Base-by-base conservation (phyloP, 495 filamentous ascomycete genomes). In the Xylaria palmicola region DNA sequence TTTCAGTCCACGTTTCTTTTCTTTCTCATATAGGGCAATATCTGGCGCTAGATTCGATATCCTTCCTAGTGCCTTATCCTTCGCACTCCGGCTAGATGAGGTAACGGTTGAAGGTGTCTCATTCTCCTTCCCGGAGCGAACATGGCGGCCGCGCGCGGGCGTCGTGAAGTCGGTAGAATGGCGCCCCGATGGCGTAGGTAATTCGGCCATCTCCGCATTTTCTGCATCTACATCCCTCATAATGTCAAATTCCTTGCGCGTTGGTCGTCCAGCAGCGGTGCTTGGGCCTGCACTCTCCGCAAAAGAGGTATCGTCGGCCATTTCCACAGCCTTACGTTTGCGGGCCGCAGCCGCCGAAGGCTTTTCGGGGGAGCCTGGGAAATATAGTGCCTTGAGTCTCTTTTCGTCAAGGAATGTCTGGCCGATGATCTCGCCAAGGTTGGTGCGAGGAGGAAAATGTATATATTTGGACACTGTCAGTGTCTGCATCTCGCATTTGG, bases 351-450 rank as follows among this genome's bases (percentile, higher is more conserved):
- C 48, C 8, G 59, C 58, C n/a, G 56, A 61, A 29, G 72, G 62
- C 7, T 56, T 62, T 34, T 75, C 70, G 13, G 74, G 68, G 4
- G 62, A 71, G 4, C 76, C 76, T 5, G 79, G 76, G 29, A 75
- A 82, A 62, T 71, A 79, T 41, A 69, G 30, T 4, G 57, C 64
- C 34, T 65, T 66, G 0, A 82, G 65, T 36, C 53, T 70, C 12
- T 61, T 60, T 67, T 78, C 72, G 20, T 81, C 65, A 73, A 79
- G 56, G 30, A 69, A 83, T 0, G 91, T 98, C 72, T 96, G 89
- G 34, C 94, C 94, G 60, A 94, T 88, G 60, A 98, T 83, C 70
- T 98, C 94, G 30, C 91, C 89, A 19, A 99, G 80, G 68, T 99
- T 97, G 3, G 95, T 98, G 53, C 91, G 81, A 8, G 79, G 78